Base-by-base conservation (phyloP, 1,139 yeast species). In the Suhomyces ambrosiae region DNA sequence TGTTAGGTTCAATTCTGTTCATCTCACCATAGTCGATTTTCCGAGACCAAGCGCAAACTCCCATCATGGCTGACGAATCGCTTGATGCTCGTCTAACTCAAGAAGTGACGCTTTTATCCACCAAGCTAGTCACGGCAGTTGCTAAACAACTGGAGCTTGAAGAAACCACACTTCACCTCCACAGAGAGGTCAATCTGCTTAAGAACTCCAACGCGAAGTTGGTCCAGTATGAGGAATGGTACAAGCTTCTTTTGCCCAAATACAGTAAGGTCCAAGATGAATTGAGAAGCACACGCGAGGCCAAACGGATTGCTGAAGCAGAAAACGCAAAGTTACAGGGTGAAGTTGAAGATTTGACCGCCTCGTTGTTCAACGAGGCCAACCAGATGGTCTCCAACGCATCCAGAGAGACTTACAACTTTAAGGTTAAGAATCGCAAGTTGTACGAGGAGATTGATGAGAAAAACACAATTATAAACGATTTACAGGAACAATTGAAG, bases 291-390 rank as follows among this genome's bases (percentile, higher is more conserved):
- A 56, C 63, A 14, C 58, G 62, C 22, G 56, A 74, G 37, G 57
- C 56, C 25, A 63, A 60, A 33, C 64, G 64, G 30, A 70, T 60
- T 3, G 80, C 86, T 1, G 86, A 82, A 45, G 63, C 67, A 12
- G 83, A 83, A 47, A 81, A 78, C 33, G 66, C 70, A 33, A 73
- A 76, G 45, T 60, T 87, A 32, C 74, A 80, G 41, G 76, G 71
- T 13, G 95, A 87, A 56, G 84, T 86, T 19, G 92, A 85, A 55
- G 95, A 86, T 30, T 65, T 87, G 37, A 77, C 88, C 1, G 87
- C 82, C 2, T 79, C 88, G 2, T 62, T 86, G 29, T 86, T 86
- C 56, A 82, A 79, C 50, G 92, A 86, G 54, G 95, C 95, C 14
- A 86, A 86, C 54, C 72, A 74, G 33, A 85, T 84, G 86, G 95